Conservation (phyloP, 2,329 filamentous ascomycete species). For the Cercospora citrullina region DNA sequence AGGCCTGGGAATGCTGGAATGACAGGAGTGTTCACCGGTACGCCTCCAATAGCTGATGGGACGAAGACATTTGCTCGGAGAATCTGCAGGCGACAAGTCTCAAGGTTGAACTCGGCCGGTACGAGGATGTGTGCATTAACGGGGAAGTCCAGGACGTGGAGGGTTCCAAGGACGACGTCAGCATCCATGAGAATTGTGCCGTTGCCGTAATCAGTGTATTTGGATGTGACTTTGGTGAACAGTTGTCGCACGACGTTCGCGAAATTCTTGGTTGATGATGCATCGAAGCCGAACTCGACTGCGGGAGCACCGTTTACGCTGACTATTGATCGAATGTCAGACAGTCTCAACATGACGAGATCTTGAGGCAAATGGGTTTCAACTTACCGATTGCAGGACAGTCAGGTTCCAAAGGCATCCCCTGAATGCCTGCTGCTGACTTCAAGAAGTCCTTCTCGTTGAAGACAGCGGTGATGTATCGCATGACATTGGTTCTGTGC, state of each 20-base stretch:
- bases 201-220: slow-evolving; percentile 9
- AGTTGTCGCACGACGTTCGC: slow-evolving; percentile 8
- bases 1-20: slow-evolving; percentile 12
- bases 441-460: slow-evolving; percentile 4
- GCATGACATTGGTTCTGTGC: slow-evolving; percentile 1
- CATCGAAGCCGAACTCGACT: slow-evolving; percentile 10
- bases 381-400: slow-evolving; percentile 5
- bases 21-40: slow-evolving; percentile 5
- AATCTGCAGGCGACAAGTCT: not conserved
- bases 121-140: slow-evolving; percentile 6
- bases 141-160: slow-evolving; percentile 2
- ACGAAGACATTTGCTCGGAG: slow-evolving; percentile 1
- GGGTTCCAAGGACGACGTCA: slow-evolving; percentile 6
- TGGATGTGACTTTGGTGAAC: slow-evolving; percentile 4
- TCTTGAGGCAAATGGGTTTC: too few species aligned
- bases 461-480: slow-evolving; percentile 11
- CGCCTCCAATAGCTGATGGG: slow-evolving; percentile 3
- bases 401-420: slow-evolving; percentile 7
- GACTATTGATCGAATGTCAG: not conserved
- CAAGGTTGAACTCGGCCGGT: slow-evolving; percentile 6
- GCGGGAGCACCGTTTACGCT: slow-evolving; percentile 7
- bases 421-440: slow-evolving; percentile 5
- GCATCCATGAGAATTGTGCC: slow-evolving; percentile 11
- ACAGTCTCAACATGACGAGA: not conserved
- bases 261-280: slow-evolving; percentile 10